Conservation (phyloP, 2,329 filamentous ascomycete genomes). For the Nothophaeocryptopus gaeumannii region DNA sequence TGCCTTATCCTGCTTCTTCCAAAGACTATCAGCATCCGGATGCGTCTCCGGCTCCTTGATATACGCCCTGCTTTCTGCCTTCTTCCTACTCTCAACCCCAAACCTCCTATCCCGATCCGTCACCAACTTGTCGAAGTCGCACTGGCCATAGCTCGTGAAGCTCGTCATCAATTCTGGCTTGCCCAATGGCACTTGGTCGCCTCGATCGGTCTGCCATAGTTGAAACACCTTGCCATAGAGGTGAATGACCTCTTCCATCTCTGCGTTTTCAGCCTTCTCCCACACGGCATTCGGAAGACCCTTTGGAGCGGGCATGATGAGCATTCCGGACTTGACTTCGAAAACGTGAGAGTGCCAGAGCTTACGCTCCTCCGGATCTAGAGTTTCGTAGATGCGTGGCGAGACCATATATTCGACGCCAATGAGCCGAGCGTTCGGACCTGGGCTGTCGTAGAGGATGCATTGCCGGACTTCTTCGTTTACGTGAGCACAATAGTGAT, state of each 20-base stretch:
- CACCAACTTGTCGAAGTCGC: constrained; percentile 47
- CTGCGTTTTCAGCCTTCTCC: constrained; percentile 72
- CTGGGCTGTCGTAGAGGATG: constrained; percentile 73
- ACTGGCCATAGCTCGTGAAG: constrained; percentile 52
- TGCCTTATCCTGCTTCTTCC: constrained; percentile 33
- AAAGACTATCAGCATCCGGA: constrained; percentile 49
- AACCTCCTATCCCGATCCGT: constrained; percentile 55
- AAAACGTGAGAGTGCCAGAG: constrained; percentile 78
- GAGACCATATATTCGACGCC: constrained; percentile 88
- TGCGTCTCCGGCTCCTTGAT: constrained; percentile 52
- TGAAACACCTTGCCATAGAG: constrained; percentile 84
- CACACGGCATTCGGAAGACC: constrained; percentile 59
- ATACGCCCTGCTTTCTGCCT: constrained; percentile 52
- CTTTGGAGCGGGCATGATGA: constrained; percentile 67
- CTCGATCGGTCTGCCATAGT: constrained; percentile 79
- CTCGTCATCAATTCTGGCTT: constrained; percentile 64
- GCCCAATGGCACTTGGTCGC: constrained; percentile 62
- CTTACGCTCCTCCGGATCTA: constrained; percentile 65
- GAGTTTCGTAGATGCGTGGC: constrained; percentile 62
- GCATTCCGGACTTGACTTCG: constrained; percentile 75
- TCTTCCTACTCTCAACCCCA: constrained; percentile 51
- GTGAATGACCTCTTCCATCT: constrained; percentile 73
- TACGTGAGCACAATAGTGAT: constrained; percentile 81
- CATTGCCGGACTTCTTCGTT: constrained; percentile 79
- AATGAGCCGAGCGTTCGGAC: constrained; percentile 67